These are phyloP conservation scores for Rugosomyces carneus DNA, from an alignment of 1,284 basidiomycete species.

Conservation along the genomic window DNA sequence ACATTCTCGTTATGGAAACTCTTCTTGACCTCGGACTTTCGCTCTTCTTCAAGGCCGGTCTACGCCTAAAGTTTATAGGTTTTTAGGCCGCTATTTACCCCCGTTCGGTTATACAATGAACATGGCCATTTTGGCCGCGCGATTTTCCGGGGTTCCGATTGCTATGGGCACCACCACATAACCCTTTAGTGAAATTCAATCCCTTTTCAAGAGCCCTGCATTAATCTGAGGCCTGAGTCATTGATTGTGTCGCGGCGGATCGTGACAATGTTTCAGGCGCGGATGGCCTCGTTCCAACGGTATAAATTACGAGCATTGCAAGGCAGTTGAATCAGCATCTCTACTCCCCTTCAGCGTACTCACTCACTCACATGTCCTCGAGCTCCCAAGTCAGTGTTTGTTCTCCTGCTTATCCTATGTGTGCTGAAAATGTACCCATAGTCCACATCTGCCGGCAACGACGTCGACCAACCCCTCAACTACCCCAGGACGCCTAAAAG, in stretches of 20 bases:
- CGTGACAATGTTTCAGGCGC: constrained; percentile 4
- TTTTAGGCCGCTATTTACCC: constrained; percentile 7
- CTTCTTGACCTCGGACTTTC: constrained; percentile 10
- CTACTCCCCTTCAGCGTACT: background rate
- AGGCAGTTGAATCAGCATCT: background rate
- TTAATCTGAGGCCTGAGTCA: constrained; percentile 13
- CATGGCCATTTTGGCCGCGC: constrained; percentile 11
- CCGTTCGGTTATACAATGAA: background rate
- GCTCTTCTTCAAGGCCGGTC: constrained; percentile 8
- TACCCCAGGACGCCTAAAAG: constrained; percentile 39
- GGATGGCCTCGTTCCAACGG: constrained; percentile 4
- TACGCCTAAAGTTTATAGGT: constrained; percentile 16
- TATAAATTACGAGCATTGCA: constrained; percentile 4
- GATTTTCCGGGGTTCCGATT: constrained; percentile 11
- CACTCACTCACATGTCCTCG: constrained; percentile 1
- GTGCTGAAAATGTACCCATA: too few species aligned
- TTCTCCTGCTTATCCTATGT: too few species aligned
- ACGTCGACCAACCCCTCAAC: constrained; percentile 14
- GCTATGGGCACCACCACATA: constrained; percentile 6
- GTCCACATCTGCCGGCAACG: background rate
- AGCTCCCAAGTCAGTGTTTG: constrained; percentile 11
- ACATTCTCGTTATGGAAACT: background rate
- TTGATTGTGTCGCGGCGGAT: constrained; percentile 11
- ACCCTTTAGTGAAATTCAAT: constrained; percentile 6
- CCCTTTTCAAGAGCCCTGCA: constrained; percentile 1